Conservation (phyloP, 176 grass and related monocot genomes). For the Oryza glumipatula region DNA sequence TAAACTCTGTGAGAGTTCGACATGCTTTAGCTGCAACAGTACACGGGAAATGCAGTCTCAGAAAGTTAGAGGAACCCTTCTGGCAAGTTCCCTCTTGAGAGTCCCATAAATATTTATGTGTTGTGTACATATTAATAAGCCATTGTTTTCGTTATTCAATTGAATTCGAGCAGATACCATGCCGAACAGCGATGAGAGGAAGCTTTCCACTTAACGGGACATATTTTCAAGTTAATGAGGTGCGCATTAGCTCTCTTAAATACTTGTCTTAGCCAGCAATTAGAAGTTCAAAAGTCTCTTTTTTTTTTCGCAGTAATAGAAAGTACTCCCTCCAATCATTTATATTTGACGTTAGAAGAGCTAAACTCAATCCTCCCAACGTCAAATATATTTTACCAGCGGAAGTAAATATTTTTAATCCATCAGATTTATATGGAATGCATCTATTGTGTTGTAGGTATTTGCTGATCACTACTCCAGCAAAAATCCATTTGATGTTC, state of each 20-base stretch:
- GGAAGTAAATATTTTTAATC: not conserved
- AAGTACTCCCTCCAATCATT: not conserved
- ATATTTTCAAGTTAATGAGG: constrained; percentile 92
- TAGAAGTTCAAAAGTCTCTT: not conserved
- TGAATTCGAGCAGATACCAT: constrained; percentile 74
- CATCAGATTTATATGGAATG: constrained; percentile 34
- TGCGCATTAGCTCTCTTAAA: constrained; percentile 29
- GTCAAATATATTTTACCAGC: no score
- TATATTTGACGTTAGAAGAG: no score
- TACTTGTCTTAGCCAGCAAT: not conserved
- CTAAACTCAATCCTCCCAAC: no score
- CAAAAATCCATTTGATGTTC: constrained; percentile 66
- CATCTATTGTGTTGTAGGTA: constrained; percentile 53
- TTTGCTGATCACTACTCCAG: constrained; percentile 87
- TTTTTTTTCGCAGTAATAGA: not conserved
- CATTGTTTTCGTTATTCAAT: constrained; percentile 41
- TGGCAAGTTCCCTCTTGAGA: constrained; percentile 49
- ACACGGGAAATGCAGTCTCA: constrained; percentile 68
- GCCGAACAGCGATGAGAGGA: constrained; percentile 88
- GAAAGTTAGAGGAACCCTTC: constrained; percentile 78
- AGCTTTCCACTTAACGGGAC: constrained; percentile 86
- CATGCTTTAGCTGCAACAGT: constrained; percentile 74
- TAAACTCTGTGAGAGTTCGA: constrained; percentile 59
- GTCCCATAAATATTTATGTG: constrained; percentile 7
- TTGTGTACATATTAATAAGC: constrained; percentile 34